A percentile compares a stretch with the other conserved stretches of the same genome.
Evolutionary conservation across 2,329 filamentous ascomycete genomes (phyloP).

Genomic region (Massarina eburnea): DNA sequence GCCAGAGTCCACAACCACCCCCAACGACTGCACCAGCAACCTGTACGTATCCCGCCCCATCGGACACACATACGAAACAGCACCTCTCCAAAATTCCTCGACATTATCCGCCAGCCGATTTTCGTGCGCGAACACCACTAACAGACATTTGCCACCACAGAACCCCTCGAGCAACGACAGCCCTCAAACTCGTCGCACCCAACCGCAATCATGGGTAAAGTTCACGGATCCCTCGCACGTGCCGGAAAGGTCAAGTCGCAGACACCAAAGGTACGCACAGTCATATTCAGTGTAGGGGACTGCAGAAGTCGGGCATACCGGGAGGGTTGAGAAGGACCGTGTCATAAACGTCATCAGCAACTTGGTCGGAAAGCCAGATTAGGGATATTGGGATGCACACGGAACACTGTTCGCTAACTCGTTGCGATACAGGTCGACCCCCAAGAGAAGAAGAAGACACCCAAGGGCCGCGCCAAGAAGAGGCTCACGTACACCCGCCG

Average conservation of each 20-base stretch:
- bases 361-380: not conserved
- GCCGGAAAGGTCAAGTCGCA: constrained; percentile 87
- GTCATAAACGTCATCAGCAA: not conserved
- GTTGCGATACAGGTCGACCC: constrained; percentile 67
- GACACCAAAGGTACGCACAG: constrained; percentile 14
- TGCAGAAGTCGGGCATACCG: not conserved
- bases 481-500: constrained; percentile 93
- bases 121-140: constrained; percentile 23
- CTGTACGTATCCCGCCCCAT: constrained; percentile 35
- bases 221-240: constrained; percentile 92
- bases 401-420: constrained; percentile 24
- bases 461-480: constrained; percentile 98
- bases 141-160: constrained; percentile 33
- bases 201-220: constrained; percentile 79
- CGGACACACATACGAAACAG: constrained; percentile 2
- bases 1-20: constrained; percentile 27
- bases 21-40: constrained; percentile 34
- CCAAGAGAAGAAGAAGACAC: constrained; percentile 94
- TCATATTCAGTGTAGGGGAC: not conserved
- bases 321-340: not conserved
- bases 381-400: not conserved
- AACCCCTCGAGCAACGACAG: constrained; percentile 18
- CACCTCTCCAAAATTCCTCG: not conserved
- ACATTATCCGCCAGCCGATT: constrained; percentile 2
- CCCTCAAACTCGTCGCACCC: constrained; percentile 28